Evolutionary conservation across 1,139 yeast genomes (phyloP), one percentile per base, ranked within the genome.

Genomic region (Yamadazyma conglobata): DNA sequence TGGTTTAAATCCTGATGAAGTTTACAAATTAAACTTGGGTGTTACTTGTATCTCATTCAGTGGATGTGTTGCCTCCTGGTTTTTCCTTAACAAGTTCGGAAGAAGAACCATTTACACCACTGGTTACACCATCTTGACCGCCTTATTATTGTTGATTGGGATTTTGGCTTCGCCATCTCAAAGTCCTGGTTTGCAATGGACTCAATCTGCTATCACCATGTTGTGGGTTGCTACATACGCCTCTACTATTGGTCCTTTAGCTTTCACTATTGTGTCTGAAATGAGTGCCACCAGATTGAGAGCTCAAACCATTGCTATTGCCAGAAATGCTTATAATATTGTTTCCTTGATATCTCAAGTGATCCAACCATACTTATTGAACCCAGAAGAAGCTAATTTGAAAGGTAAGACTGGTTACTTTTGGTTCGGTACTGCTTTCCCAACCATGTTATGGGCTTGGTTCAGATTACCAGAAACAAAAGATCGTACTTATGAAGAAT

Each of bases 81-180:
- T 49, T 15, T 36, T 50, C 5, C 20, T 49, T 7, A 36, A 28
- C 6, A 37, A 35, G 8, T 47, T 46, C 27, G 58, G 58, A 5
- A 44, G 58, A 41, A 40, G 56, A 38, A 31, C 44, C n/a, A 50
- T 53, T 27, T 53, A 51, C 24, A 34, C 44, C 6, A 36, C 44
- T 8, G 67, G 69, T 14, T 32, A 42, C 9, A 18, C 36, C 5
- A 33, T 40, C 11, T 38, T 55, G 9, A 27, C 40, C 3, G 42
- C 54, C 3, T 48, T 53, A 21, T 69, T 75, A 66, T 73, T 64
- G n/a, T 54, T 62, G 69, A 45, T 33, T 30, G 70, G 66, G 30
- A 60, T 65, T 16, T 57, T 68, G 38, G 71, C 71, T 29, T 35
- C 42, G 14, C 52, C 54, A n/a, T 40, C 41, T 6, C 52, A 44